A percentile compares a stretch with the other conserved stretches of the same genome.
phyloP scores from a whole-genome alignment of 2,329 filamentous ascomycete species.

The Ophiostoma tasmaniense region DNA sequence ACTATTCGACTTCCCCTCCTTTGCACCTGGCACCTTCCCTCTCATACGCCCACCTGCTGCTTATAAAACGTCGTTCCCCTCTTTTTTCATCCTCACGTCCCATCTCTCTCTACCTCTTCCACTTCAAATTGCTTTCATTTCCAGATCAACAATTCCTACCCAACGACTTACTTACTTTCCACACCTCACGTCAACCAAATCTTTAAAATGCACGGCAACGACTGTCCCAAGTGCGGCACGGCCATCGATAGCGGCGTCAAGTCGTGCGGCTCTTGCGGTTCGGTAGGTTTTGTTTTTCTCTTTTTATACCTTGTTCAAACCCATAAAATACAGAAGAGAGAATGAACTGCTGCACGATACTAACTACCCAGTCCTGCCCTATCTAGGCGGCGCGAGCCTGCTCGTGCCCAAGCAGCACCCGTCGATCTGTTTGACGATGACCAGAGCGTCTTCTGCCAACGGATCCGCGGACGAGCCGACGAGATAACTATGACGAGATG shows the following conservation, averaged over 20 bases:
- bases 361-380: background rate
- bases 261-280: constrained; percentile 48
- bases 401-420: background rate
- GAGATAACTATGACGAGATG: background rate
- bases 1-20: background rate
- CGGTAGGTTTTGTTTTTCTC: constrained; percentile 35
- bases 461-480: background rate
- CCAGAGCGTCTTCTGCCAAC: background rate
- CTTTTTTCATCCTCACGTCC: background rate
- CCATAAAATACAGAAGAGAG: background rate
- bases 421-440: background rate
- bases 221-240: constrained; percentile 51
- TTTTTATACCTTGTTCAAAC: background rate
- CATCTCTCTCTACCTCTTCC: background rate
- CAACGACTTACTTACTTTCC: background rate
- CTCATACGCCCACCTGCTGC: background rate
- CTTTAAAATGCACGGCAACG: constrained; percentile 33
- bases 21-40: background rate
- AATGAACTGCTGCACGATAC: background rate
- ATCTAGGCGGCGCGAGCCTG: background rate
- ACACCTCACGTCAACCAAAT: background rate
- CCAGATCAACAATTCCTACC: background rate
- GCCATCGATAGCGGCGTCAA: constrained; percentile 38
- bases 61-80: constrained; percentile 1
- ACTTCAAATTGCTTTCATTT: background rate